Evolutionary conservation across 495 filamentous ascomycete genomes (phyloP), one percentile per base, ranked within the genome.

Genomic region (Xylaria acuta): DNA sequence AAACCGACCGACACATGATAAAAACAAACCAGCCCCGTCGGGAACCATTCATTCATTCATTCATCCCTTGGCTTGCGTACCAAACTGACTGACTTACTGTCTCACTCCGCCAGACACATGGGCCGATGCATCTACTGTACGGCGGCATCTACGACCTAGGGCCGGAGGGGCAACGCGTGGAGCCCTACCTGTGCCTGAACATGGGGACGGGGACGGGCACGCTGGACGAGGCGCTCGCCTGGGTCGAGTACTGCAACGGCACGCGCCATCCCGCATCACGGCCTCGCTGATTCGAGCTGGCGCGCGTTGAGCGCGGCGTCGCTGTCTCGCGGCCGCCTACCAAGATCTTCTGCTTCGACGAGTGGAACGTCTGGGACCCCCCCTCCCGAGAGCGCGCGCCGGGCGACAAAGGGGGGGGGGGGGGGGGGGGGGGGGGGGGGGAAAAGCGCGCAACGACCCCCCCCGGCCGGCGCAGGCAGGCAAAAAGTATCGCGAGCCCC

Each of bases 291-390:
- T 94, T n/a, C 73, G 92, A 94, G 76, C 87, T 94, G 8, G 92
- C 92, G 0, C 83, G 91, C 18, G 91, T 93, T 78, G 90, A 93
- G 78, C 90, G 89, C 73, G 77, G 78, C 2, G 87, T 93, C 1
- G 82, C 90, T 0, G 81, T 86, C 2, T 80, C 83, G 5, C 86
- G 88, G 36, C 87, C 87, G 16, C 80, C 84, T 14, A 90, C 88
- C 18, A 91, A 84, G 47, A 93, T 95, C 78, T 94, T 95, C 78
- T 94, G 92, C 80, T 94, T 94, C 78, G 92, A 95, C 78, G 92
- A 94, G 79, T 94, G 92, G 92, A 77, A 95, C 80, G 91, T 94
- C 16, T 94, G 92, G 92, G 92, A 94, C 76, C 91, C 91, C 8
- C n/a, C n/a, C n/a, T n/a, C n/a, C n/a, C n/a, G n/a, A n/a, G 83